Evolutionary conservation across 345 rosid genomes (phyloP).

Genomic region (Camelina laxa): DNA sequence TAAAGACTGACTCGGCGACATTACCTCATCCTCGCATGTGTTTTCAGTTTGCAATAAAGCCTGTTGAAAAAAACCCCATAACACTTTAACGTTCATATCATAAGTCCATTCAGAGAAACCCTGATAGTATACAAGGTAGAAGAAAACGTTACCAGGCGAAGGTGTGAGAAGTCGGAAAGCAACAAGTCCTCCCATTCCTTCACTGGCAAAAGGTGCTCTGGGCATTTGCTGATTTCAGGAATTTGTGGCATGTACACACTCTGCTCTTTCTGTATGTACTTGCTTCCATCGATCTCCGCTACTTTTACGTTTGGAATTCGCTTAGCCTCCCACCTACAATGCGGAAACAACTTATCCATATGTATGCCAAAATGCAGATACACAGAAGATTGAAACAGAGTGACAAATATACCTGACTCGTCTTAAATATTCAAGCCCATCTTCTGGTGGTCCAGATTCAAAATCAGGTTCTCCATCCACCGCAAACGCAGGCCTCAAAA

Average conservation of each 20-base stretch:
- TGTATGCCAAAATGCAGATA: constrained; percentile 9
- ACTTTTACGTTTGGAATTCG: constrained; percentile 74
- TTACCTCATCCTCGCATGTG: constrained; percentile 30
- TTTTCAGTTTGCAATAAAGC: constrained; percentile 45
- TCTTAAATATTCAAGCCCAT: constrained; percentile 86
- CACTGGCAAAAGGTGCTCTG: constrained; percentile 62
- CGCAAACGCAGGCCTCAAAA: constrained; percentile 79
- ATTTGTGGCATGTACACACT: constrained; percentile 88
- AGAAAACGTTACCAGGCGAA: constrained; percentile 58
- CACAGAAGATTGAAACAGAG: constrained; percentile 17
- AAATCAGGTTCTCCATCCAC: constrained; percentile 93
- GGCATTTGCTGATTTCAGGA: constrained; percentile 77
- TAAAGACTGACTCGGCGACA: constrained; percentile 26
- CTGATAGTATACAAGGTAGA: constrained; percentile 6
- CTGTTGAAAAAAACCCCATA: constrained; percentile 43
- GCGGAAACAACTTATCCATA: constrained; percentile 20
- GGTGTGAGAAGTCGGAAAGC: constrained; percentile 77
- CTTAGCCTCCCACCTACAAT: constrained; percentile 92
- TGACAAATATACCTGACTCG: constrained; percentile 74
- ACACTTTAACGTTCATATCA: not conserved
- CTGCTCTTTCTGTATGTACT: constrained; percentile 58
- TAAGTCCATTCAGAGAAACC: constrained; percentile 10
- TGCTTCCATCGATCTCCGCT: constrained; percentile 59
- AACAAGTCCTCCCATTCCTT: constrained; percentile 88
- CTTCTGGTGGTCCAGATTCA: constrained; percentile 88